phyloP scores from a whole-genome alignment of 164 flowering plant genomes.

The Pachysandra terminalis region DNA sequence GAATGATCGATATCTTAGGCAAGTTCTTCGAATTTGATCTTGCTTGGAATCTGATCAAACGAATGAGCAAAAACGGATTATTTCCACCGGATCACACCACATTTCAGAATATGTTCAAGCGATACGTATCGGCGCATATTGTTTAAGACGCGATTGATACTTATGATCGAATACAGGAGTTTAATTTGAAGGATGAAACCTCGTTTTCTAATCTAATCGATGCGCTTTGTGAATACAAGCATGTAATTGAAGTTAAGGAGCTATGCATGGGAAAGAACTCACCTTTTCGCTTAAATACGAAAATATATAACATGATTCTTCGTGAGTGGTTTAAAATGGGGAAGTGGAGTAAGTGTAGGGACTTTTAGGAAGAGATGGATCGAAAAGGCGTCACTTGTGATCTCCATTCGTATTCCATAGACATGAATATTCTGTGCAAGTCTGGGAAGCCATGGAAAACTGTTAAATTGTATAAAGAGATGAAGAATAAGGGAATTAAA shows the following conservation, averaged over 20 bases:
- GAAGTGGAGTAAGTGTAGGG: conserved; percentile 90
- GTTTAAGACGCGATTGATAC: conserved; percentile 58
- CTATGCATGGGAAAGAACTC: conserved; percentile 38
- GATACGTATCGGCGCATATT: conserved; percentile 66
- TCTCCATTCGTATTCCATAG: conserved; percentile 75
- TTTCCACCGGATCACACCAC: conserved; percentile 54
- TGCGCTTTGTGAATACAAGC: conserved; percentile 86
- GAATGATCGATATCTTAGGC: conserved; percentile 69
- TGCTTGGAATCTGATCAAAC: conserved; percentile 48
- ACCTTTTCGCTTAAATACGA: conserved; percentile 31
- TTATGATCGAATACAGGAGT: conserved; percentile 41
- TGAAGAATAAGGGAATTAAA: conserved; percentile 61
- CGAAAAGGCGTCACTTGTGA: conserved; percentile 51
- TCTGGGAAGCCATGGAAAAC: conserved; percentile 86
- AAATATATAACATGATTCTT: conserved; percentile 69
- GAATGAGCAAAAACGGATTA: conserved; percentile 32
- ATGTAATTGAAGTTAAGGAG: conserved; percentile 84
- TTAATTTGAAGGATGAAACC: conserved; percentile 57
- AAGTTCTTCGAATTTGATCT: conserved; percentile 77
- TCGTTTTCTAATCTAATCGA: conserved; percentile 69
- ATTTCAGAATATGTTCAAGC: conserved; percentile 74
- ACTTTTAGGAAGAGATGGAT: conserved; percentile 92
- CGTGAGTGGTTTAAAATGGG: conserved; percentile 80
- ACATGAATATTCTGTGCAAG: conserved; percentile 83
- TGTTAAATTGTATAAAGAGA: conserved; percentile 73